phyloP scores from a whole-genome alignment of 2,329 filamentous ascomycete species.

The Penicillium sp. region DNA sequence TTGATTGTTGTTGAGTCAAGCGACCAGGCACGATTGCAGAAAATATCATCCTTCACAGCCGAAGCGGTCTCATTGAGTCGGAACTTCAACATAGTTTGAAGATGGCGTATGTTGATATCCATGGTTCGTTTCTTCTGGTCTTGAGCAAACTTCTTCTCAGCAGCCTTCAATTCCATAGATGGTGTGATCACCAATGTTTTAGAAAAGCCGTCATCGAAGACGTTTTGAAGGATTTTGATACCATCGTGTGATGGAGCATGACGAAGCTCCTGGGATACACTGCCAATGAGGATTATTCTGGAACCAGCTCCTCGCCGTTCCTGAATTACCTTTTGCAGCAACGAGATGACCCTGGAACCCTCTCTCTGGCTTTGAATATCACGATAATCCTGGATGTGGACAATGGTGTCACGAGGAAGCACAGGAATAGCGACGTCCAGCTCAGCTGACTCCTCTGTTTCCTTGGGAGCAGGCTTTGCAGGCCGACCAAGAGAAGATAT shows the following conservation, averaged over 20 bases:
- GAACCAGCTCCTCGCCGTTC: slow-evolving; percentile 69
- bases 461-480: background rate
- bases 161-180: slow-evolving; percentile 38
- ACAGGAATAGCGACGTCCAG: slow-evolving; percentile 11
- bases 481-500: slow-evolving; percentile 26
- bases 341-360: slow-evolving; percentile 67
- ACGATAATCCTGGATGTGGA: slow-evolving; percentile 78
- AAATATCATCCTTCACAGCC: slow-evolving; percentile 34
- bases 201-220: slow-evolving; percentile 48
- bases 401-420: slow-evolving; percentile 56
- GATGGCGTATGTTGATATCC: slow-evolving; percentile 64
- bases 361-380: slow-evolving; percentile 71
- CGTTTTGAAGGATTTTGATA: slow-evolving; percentile 49
- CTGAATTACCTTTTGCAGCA: slow-evolving; percentile 71
- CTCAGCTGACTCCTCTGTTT: slow-evolving; percentile 11
- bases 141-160: slow-evolving; percentile 45
- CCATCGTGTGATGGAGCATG: slow-evolving; percentile 44
- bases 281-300: slow-evolving; percentile 77
- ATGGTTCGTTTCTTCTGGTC: slow-evolving; percentile 51
- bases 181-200: slow-evolving; percentile 58
- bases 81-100: slow-evolving; percentile 60
- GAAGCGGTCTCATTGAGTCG: slow-evolving; percentile 35
- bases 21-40: slow-evolving; percentile 31
- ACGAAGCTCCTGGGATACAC: slow-evolving; percentile 57
- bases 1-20: slow-evolving; percentile 28